Base-by-base conservation (phyloP, 202 grass and related monocot genomes). In the Bolboschoenoplectus hybrid region DNA sequence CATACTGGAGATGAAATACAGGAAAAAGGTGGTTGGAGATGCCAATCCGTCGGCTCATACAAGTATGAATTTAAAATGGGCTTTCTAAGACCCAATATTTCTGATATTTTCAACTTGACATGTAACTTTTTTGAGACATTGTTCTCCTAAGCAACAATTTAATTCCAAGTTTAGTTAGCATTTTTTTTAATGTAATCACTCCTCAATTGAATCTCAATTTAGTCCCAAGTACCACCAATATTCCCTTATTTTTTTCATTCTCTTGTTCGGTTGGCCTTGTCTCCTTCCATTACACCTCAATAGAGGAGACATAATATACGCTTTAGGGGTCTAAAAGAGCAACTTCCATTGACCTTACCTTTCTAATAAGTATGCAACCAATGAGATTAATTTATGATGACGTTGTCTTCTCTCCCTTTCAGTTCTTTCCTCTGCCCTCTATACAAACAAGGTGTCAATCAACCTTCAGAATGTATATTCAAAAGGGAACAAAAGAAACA, bases 11-110 rank as follows among this genome's bases (percentile, higher is more conserved):
- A 87, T 73, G 84, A 91, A 84, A 89, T 63, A 61, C 81, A 80
- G 51, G 46, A 75, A 82, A 91, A 20, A 90, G 85, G 85, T 93
- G 92, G 95, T 89, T 97, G 95, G 95, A 94, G 91, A 89, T 97
- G 95, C 88, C 95, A 93, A 91, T 95, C 95, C 17, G 87, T 95
- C 83, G 89, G 92, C 80, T 97, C 95, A 16, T 97, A 97, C 95
- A 97, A 92, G 95, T 97, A 91, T 50, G 73, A 46, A 64, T 70
- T 74, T 50, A 40, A 56, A 78, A 40, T 57, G 34, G 51, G 34
- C 51, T 7, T 57, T 38, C 5, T 55, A 16, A 74, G 70, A 55
- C 50, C 49, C 32, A 77, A 55, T 19, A 75, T 76, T 38, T 77
- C 13, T 77, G 51, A 38, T 77, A 77, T 34, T 77, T 38, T 51